Evolutionary conservation across 148 eudicot species (phyloP).

Genomic region (Silene conica): DNA sequence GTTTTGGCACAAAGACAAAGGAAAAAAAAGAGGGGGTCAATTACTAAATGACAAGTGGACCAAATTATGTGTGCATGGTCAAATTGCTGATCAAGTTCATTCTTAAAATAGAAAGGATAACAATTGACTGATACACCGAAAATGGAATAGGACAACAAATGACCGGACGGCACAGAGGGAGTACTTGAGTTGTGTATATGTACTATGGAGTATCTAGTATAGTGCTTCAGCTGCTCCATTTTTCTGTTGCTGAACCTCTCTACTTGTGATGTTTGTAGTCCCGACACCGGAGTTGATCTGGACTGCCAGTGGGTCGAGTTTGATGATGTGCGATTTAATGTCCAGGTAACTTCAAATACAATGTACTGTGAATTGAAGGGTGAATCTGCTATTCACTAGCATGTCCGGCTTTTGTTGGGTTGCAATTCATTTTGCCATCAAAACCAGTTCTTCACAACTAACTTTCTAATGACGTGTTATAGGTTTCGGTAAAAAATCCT

Average conservation of each 20-base stretch:
- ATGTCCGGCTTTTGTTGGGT: constrained; percentile 1
- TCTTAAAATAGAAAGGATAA: no score
- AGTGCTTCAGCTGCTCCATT: neutral
- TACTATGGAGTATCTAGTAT: neutral
- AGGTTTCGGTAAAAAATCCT: constrained; percentile 86
- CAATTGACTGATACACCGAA: no score
- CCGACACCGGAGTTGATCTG: constrained; percentile 87
- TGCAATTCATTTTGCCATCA: neutral
- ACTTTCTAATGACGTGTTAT: constrained; percentile 25
- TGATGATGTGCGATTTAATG: constrained; percentile 85
- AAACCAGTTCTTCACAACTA: constrained; percentile 8
- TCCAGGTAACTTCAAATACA: constrained; percentile 53
- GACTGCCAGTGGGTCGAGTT: constrained; percentile 94
- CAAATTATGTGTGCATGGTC: no score
- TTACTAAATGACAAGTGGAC: no score
- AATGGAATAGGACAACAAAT: no score
- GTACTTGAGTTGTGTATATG: neutral
- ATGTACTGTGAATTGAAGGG: neutral
- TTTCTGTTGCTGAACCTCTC: constrained; percentile 3
- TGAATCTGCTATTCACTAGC: neutral
- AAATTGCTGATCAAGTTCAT: no score
- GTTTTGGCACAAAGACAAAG: no score
- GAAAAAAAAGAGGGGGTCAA: no score
- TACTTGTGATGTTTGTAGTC: constrained; percentile 42
- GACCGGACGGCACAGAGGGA: no score